Evolutionary conservation across 495 filamentous ascomycete species (phyloP).

Genomic region (Penicillium canariense): DNA sequence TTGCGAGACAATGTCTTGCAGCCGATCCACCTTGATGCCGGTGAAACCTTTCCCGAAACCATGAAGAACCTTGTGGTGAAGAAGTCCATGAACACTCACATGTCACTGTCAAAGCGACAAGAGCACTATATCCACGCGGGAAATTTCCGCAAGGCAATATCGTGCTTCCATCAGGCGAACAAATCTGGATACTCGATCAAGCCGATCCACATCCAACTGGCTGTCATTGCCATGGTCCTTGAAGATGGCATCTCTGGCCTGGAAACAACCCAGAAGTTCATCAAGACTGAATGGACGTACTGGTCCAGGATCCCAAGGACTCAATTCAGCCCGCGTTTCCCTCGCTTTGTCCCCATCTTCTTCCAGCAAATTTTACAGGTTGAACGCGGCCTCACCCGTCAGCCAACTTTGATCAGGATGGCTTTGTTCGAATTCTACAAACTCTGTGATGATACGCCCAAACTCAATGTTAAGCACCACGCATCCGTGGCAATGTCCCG

Average conservation of each 20-base stretch:
- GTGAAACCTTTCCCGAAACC: conserved; percentile 23
- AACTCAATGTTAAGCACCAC: conserved; percentile 36
- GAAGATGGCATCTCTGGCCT: conserved; percentile 26
- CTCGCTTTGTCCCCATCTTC: conserved; percentile 34
- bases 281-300: conserved; percentile 31
- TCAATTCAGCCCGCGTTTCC: conserved; percentile 16
- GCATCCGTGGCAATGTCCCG: conserved; percentile 27
- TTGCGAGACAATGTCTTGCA: conserved; percentile 9
- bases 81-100: conserved; percentile 31
- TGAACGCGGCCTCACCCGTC: conserved; percentile 10
- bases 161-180: conserved; percentile 28
- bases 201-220: conserved; percentile 37
- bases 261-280: conserved; percentile 26
- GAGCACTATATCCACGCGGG: conserved; percentile 38
- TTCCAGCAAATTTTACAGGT: conserved; percentile 38
- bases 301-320: conserved; percentile 8
- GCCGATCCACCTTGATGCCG: conserved; percentile 18
- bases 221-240: conserved; percentile 37
- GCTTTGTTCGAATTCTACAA: conserved; percentile 42
- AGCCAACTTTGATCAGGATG: conserved; percentile 32
- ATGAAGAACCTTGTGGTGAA: conserved; percentile 26
- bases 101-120: conserved; percentile 39
- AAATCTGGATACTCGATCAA: conserved; percentile 27
- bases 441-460: conserved; percentile 33
- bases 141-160: conserved; percentile 29